phyloP scores from a whole-genome alignment of 2,329 filamentous ascomycete genomes.

The Fusarium anthophilum region DNA sequence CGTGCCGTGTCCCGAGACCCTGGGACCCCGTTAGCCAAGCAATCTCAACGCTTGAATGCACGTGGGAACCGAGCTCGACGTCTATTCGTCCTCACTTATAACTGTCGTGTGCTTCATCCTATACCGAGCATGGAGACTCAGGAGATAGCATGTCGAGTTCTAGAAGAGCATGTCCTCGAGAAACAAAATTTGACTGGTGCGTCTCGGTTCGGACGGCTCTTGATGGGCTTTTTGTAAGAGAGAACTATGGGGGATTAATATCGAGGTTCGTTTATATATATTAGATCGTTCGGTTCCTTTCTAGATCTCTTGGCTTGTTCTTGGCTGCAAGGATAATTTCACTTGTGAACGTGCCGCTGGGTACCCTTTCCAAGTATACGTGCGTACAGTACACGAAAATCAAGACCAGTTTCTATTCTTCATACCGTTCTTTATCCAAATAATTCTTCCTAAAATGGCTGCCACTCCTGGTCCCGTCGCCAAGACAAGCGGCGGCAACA shows the following conservation, averaged over 20 bases:
- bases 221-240: neutral
- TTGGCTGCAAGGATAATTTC: constrained; percentile 19
- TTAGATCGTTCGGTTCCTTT: neutral
- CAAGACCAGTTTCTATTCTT: neutral
- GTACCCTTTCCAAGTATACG: neutral
- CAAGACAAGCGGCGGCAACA: constrained; percentile 72
- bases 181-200: constrained; percentile 7
- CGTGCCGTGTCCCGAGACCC: constrained; percentile 36
- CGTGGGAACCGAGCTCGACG: constrained; percentile 23
- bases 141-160: neutral
- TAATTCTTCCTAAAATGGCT: constrained; percentile 23
- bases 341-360: constrained; percentile 1
- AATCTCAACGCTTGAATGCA: constrained; percentile 30
- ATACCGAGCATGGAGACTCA: constrained; percentile 26
- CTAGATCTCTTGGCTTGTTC: constrained; percentile 16
- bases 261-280: constrained; percentile 14
- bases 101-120: constrained; percentile 31
- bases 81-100: constrained; percentile 32
- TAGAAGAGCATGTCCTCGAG: constrained; percentile 5
- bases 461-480: constrained; percentile 20
- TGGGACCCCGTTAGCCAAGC: constrained; percentile 28
- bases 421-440: neutral
- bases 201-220: constrained; percentile 32
- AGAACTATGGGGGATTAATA: neutral
- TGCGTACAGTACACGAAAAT: neutral